Evolutionary conservation across 2,329 filamentous ascomycete species (phyloP), one percentile per base, ranked within the genome.

Genomic region (Mollisiaceae sp.): DNA sequence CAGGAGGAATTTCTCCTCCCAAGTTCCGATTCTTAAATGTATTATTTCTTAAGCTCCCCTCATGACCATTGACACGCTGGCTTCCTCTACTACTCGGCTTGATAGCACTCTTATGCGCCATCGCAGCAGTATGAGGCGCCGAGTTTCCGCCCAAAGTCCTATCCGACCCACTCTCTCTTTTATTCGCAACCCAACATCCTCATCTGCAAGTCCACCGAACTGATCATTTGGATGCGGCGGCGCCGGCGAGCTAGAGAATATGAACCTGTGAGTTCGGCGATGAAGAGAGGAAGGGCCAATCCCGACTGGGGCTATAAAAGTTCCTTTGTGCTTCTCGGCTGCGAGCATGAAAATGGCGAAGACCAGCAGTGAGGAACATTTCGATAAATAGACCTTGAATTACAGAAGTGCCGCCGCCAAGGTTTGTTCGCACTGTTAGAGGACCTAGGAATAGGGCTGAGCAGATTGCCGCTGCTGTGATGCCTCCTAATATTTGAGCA

Each of bases 301-400:
- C 5, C 82, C 82, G 0, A 83, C 75, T 0, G 81, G 82, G 4
- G 82, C 81, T 24, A 83, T 79, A 64, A 82, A 82, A 0, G 80
- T 82, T 0, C 77, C 79, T 12, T 78, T 76, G 60, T 83, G 81
- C 70, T 83, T 83, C 70, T 83, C 82, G 36, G 80, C 81, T 35
- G 81, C 81, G 27, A 83, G 75, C 81, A 83, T 82, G 70, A 83
- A 82, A 59, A 83, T 82, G 18, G 81, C 81, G 66, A 83, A 82
- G 6, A 83, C 78, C 77, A 1, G 80, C 79, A 11, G 81, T 82
- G 4, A 83, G 70, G 55, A 83, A 77, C 65, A 81, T 81, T 69
- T 84, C 82, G 38, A 84, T 82, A 67, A 84, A 82, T n/a, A 83
- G 73, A 8, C 81, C 82, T 65, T 81, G 81, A 1, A 75, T 77